phyloP scores from a whole-genome alignment of 202 grass and related monocot genomes.

The Panicum virgatum region DNA sequence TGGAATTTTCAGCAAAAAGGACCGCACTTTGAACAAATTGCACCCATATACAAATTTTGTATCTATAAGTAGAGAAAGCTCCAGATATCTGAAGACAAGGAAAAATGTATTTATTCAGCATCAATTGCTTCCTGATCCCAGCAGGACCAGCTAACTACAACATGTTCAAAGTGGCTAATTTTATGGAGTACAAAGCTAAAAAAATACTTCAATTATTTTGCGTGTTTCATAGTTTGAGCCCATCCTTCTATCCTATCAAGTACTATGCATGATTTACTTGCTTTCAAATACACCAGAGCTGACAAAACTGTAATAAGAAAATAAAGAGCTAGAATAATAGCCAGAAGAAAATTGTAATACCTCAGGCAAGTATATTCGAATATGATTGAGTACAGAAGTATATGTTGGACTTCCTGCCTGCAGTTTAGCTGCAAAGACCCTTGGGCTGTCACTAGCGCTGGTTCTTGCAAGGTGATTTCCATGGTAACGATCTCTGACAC shows the following conservation, averaged over 20 bases:
- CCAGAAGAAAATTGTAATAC: constrained; percentile 56
- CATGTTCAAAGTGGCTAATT: neutral
- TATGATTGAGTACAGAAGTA: constrained; percentile 88
- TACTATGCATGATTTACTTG: constrained; percentile 19
- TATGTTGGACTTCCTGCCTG: constrained; percentile 94
- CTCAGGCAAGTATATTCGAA: constrained; percentile 98
- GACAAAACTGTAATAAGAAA: neutral
- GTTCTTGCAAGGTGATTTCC: constrained; percentile 60
- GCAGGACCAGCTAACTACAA: constrained; percentile 10
- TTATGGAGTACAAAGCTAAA: constrained; percentile 8
- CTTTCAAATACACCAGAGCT: constrained; percentile 8
- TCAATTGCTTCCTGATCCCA: neutral
- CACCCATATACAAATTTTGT: neutral
- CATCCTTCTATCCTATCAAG: neutral
- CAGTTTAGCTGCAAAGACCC: constrained; percentile 87
- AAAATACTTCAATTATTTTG: neutral
- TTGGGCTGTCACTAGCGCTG: constrained; percentile 67
- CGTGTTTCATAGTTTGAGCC: constrained; percentile 9
- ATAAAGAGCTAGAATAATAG: neutral
- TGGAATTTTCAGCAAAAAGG: constrained; percentile 24
- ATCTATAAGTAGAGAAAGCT: neutral
- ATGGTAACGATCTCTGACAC: constrained; percentile 66
- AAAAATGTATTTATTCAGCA: neutral
- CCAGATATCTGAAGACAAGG: constrained; percentile 5
- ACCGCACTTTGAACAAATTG: too few relatives aligned